A percentile compares a stretch with the other conserved stretches of the same genome.
These are phyloP conservation scores for Termitomyces eurrhizus DNA, from an alignment of 768 basidiomycete species.

Conservation along the genomic window DNA sequence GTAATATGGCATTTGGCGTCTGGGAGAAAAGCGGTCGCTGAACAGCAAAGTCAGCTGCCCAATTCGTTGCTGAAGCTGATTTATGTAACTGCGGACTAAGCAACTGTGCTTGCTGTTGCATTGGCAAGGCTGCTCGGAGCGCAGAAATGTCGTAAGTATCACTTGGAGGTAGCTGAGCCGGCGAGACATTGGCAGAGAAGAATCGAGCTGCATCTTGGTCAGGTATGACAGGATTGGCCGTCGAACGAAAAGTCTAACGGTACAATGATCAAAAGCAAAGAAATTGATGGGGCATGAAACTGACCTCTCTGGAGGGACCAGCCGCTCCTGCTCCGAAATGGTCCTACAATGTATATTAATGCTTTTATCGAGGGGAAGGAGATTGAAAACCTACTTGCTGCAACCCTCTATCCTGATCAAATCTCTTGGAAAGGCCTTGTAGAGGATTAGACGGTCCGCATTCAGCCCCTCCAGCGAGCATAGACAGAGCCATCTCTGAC, in stretches of 20 bases:
- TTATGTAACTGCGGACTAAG: slow-evolving; percentile 22
- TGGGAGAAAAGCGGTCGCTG: slow-evolving; percentile 25
- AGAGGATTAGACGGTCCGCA: slow-evolving; percentile 87
- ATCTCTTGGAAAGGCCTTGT: slow-evolving; percentile 72
- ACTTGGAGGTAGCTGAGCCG: slow-evolving; percentile 31
- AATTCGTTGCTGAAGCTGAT: slow-evolving; percentile 32
- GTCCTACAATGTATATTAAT: slow-evolving; percentile 44
- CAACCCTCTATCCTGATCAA: slow-evolving; percentile 73
- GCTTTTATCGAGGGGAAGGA: slow-evolving; percentile 8
- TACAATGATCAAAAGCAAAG: not conserved
- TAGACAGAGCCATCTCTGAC: slow-evolving; percentile 61
- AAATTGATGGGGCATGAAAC: slow-evolving; percentile 11
- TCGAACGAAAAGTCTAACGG: slow-evolving; percentile 59
- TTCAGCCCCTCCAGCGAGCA: slow-evolving; percentile 73
- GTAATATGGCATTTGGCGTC: not conserved
- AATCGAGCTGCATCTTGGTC: slow-evolving; percentile 71
- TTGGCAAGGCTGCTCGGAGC: slow-evolving; percentile 47
- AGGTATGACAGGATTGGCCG: slow-evolving; percentile 34
- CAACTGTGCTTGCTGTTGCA: slow-evolving; percentile 16
- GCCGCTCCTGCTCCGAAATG: slow-evolving; percentile 59
- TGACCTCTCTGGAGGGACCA: slow-evolving; percentile 61
- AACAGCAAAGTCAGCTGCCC: slow-evolving; percentile 61
- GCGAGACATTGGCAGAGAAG: slow-evolving; percentile 42
- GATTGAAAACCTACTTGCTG: slow-evolving; percentile 55
- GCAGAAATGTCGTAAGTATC: slow-evolving; percentile 56